These are phyloP conservation scores for Tricladium varicosporioides DNA, from an alignment of 2,329 filamentous ascomycete species.

Conservation along the genomic window DNA sequence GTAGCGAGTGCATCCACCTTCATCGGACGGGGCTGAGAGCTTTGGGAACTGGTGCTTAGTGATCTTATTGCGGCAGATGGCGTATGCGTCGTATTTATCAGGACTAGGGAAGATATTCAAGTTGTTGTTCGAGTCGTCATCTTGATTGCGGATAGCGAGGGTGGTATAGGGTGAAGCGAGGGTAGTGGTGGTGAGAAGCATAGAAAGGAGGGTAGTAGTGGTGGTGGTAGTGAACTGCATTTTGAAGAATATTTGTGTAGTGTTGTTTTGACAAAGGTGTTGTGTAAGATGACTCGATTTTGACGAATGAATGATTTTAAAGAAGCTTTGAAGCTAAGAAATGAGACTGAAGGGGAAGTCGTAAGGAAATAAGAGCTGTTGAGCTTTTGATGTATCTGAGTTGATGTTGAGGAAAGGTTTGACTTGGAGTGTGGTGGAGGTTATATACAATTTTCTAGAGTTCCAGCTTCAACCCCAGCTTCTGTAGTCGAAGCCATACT, in stretches of 20 bases:
- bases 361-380: no score
- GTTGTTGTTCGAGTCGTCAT: slow-evolving; percentile 2
- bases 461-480: no score
- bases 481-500: neutral
- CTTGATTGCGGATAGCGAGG: neutral
- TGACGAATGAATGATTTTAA: neutral
- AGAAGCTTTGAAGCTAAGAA: slow-evolving; percentile 1
- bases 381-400: no score
- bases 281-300: no score
- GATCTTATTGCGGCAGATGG: slow-evolving; percentile 12
- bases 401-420: no score
- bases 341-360: no score
- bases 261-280: neutral
- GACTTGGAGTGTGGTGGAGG: no score
- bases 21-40: slow-evolving; percentile 4
- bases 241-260: slow-evolving; percentile 1
- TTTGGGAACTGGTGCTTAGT: slow-evolving; percentile 8
- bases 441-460: no score
- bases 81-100: neutral
- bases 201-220: neutral
- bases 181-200: neutral
- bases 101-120: slow-evolving; percentile 8
- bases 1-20: slow-evolving; percentile 13
- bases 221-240: slow-evolving; percentile 9
- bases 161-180: neutral